Base-by-base conservation (phyloP, 2,329 filamentous ascomycete genomes). In the Fusarium palustre region DNA sequence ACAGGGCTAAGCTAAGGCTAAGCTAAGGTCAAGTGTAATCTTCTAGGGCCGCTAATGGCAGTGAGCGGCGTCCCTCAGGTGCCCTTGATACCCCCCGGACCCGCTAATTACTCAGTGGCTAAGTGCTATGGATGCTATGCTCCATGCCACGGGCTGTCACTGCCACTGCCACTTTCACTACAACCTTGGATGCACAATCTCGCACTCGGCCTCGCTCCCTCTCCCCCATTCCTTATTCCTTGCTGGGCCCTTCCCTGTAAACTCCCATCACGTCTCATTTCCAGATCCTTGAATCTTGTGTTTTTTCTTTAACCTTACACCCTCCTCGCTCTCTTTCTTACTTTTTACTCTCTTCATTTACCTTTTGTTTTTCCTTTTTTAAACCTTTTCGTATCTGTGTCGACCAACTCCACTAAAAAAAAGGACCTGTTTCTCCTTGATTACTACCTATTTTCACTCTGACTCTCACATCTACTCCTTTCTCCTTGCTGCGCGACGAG, bases 401-500 rank as follows among this genome's bases (percentile, higher is more conserved):
- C 45, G 18, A 50, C 18, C 28, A 12, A 30, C 43, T 46, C 43
- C 28, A 46, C 28, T 31, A 46, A 52, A 48, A 56, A 47, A 38
- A 20, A 48, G 50, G 47, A 20, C 43, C 33, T 53, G 47, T 30
- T 52, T 61, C 42, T 50, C 58, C 58, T 65, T 59, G 46, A 36
- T 49, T 45, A 39, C 36, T 49, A 22, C 36, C n/a, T 39, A 36
- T 48, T 52, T 47, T 38, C 52, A 64, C 53, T 63, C 41, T 54
- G 41, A 22, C 36, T 39, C 36, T 39, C 7, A 39, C 36, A 39
- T 28, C 53, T 47, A 30, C 55, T 65, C 62, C 43, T 54, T 58
- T 71, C 71, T 75, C 71, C 57, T 74, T 73, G 69, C 73, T 74
- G 71, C 36, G 73, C 73, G 69, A 75, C 71, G 73, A 75, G 73